Base-by-base conservation (phyloP, 495 filamentous ascomycete species). In the Sphaerosporella brunnea region DNA sequence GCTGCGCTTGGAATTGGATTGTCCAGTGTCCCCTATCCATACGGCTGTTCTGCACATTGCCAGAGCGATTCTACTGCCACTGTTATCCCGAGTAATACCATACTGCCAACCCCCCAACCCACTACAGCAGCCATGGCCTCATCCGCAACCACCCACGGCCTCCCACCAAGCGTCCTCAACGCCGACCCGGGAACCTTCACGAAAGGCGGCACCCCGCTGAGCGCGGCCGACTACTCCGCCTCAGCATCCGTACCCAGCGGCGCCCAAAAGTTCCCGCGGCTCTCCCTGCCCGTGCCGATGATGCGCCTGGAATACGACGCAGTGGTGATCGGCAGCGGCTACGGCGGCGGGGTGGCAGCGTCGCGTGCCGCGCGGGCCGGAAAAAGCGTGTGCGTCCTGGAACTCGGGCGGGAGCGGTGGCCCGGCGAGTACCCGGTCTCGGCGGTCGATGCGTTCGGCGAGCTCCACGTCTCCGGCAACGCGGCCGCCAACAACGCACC, bases 271-370 rank as follows among this genome's bases (percentile, higher is more conserved):
- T 73, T 67, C 50, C 74, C 75, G 0, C 66, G 67, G 1, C 66
- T 80, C 20, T 71, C 69, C 41, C 69, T 66, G 47, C 69, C 76
- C 0, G 68, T 78, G 16, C 65, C 73, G 49, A 66, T 71, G 13
- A 69, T 80, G 53, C 64, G 72, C 24, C 57, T 63, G 32, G 55
- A 63, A n/a, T 79, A 80, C 45, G 77, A 82, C 55, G 71, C 72
- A 19, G 71, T 81, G 20, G 72, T 81, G 11, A 70, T 80, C 38
- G 77, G 78, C 0, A 79, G 74, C 15, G 78, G 78, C 1, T 80
- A 80, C 61, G 77, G 77, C 11, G 78, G 77, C 45, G 75, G 70
- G 13, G 73, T 80, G 13, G 74, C 78, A 11, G 78, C 76, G 1
- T 71, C 73, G 45, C 69, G 77, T 20, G 78, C 78, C 72, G 71